phyloP scores from a whole-genome alignment of 176 grass and related monocot species.

The Lolium multiflorum region DNA sequence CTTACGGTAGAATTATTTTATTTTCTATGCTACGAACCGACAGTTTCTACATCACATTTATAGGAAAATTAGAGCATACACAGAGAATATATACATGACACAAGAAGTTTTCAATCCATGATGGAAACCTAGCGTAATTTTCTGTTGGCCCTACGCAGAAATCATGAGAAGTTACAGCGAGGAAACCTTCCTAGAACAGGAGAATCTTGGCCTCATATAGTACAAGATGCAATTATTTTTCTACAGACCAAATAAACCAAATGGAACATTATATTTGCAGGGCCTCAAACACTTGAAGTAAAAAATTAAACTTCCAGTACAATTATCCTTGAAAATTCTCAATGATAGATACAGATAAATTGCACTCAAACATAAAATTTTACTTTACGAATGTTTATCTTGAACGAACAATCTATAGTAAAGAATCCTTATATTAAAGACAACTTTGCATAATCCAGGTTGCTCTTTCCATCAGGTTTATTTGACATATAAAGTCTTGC shows the following conservation, averaged over 20 bases:
- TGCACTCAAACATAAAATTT: neutral
- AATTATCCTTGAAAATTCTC: neutral
- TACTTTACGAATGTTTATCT: neutral
- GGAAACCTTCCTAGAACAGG: neutral
- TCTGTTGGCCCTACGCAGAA: no score
- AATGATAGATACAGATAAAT: neutral
- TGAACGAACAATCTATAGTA: neutral
- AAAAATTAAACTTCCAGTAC: neutral
- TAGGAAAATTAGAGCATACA: neutral
- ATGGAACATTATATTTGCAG: neutral
- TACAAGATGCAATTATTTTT: no score
- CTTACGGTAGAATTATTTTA: no score
- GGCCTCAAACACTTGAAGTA: neutral
- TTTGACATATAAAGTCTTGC: conserved; percentile 20
- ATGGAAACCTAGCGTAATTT: neutral
- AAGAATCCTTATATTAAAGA: neutral
- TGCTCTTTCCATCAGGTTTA: conserved; percentile 36
- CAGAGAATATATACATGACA: neutral
- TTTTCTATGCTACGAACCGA: no score
- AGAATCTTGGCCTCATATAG: neutral
- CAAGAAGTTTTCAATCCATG: neutral
- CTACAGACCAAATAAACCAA: neutral
- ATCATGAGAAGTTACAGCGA: no score
- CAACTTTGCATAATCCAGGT: conserved; percentile 39
- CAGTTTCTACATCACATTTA: no score